These are phyloP conservation scores for Lactuca sativa DNA, from an alignment of 129 eudicot genomes.

Conservation along the genomic window DNA sequence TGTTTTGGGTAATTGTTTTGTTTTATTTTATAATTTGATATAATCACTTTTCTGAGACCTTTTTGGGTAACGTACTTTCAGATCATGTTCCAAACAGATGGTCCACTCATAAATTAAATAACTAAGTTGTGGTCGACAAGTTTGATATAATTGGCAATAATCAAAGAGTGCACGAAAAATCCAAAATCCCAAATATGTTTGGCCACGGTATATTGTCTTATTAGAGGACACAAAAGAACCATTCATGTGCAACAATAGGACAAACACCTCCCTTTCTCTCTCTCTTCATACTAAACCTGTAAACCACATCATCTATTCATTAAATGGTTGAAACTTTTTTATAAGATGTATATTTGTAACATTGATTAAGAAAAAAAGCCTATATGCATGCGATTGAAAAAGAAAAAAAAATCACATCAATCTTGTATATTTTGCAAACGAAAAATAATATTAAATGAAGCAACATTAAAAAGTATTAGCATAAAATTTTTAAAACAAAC, in stretches of 20 bases:
- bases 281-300: background rate
- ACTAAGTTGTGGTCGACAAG: background rate
- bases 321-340: background rate
- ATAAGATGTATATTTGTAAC: background rate
- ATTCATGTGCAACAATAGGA: constrained; percentile 26
- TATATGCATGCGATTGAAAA: no score
- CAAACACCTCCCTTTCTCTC: background rate
- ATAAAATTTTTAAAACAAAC: no score
- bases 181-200: constrained; percentile 20
- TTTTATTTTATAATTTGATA: background rate
- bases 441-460: no score
- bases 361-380: background rate
- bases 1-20: background rate
- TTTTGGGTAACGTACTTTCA: background rate
- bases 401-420: no score
- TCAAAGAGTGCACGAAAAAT: constrained; percentile 10
- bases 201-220: constrained; percentile 28
- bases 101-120: background rate
- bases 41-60: background rate
- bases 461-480: no score
- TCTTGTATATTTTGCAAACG: no score
- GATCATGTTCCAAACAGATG: constrained; percentile 1
- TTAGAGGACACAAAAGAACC: constrained; percentile 27
- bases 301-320: background rate
- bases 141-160: constrained; percentile 22